These are phyloP conservation scores for Miscanthus lutarioriparius DNA, from an alignment of 176 grass and related monocot genomes.

Conservation along the genomic window DNA sequence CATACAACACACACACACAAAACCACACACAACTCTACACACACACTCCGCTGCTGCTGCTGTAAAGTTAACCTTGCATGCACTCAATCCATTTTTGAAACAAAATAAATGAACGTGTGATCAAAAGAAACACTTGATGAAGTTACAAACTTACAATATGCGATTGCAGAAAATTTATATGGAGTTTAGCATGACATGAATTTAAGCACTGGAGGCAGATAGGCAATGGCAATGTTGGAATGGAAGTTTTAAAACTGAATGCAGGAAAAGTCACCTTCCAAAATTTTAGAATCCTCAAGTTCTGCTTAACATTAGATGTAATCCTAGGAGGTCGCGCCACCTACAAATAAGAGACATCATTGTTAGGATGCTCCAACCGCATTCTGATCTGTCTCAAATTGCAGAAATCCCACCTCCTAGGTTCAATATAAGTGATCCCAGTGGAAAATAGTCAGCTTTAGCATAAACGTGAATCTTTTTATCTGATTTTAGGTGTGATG, in stretches of 20 bases:
- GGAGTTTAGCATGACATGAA: neutral
- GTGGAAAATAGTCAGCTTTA: too few species aligned
- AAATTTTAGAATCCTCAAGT: conserved; percentile 67
- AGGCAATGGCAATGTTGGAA: neutral
- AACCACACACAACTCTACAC: too few species aligned
- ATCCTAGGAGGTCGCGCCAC: conserved; percentile 69
- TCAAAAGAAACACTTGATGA: neutral
- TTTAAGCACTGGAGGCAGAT: neutral
- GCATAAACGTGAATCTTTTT: too few species aligned
- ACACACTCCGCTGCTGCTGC: too few species aligned
- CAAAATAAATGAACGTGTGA: neutral
- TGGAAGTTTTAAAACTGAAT: neutral
- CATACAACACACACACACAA: too few species aligned
- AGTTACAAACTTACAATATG: neutral
- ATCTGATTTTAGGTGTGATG: too few species aligned
- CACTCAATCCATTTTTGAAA: neutral
- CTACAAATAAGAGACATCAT: conserved; percentile 18
- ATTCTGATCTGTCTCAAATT: neutral
- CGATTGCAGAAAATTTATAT: neutral
- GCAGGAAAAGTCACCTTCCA: conserved; percentile 57
- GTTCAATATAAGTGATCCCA: neutral
- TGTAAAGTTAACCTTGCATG: neutral
- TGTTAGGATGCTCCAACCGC: neutral
- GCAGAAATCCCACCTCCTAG: neutral
- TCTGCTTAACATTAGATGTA: conserved; percentile 95